phyloP scores from a whole-genome alignment of 2,329 filamentous ascomycete genomes.

The Dothideomycetes sp. region DNA sequence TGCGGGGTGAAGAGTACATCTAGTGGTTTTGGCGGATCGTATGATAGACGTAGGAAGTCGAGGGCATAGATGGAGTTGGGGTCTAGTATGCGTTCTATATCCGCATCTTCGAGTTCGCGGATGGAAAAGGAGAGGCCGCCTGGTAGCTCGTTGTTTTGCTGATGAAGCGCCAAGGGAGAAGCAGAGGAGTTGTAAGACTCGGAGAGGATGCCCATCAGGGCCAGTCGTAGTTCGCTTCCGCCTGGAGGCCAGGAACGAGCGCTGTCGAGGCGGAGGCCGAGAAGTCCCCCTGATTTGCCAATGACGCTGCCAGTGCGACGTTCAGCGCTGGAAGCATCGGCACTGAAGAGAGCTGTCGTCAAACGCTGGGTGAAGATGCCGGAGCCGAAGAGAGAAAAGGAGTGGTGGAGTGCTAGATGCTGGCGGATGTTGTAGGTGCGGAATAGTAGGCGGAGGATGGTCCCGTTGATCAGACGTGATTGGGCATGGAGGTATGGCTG shows the following conservation, averaged over 20 bases:
- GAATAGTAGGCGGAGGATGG: slow-evolving; percentile 69
- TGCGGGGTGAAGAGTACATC: slow-evolving; percentile 60
- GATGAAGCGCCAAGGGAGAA: neutral
- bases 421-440: slow-evolving; percentile 56
- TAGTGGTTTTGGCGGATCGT: slow-evolving; percentile 63
- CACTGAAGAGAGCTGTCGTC: slow-evolving; percentile 73
- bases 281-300: slow-evolving; percentile 56
- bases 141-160: slow-evolving; percentile 22
- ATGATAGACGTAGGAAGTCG: slow-evolving; percentile 85
- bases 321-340: slow-evolving; percentile 51
- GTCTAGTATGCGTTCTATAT: slow-evolving; percentile 75
- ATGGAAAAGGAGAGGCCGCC: slow-evolving; percentile 58
- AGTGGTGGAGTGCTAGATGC: slow-evolving; percentile 64
- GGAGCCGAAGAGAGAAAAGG: slow-evolving; percentile 76
- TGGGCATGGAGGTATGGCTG: slow-evolving; percentile 48
- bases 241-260: slow-evolving; percentile 85
- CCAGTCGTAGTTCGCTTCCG: slow-evolving; percentile 82
- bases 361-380: slow-evolving; percentile 73
- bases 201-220: slow-evolving; percentile 71
- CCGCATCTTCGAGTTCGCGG: slow-evolving; percentile 63
- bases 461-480: slow-evolving; percentile 63
- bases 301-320: slow-evolving; percentile 57
- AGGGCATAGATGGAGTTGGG: slow-evolving; percentile 73
- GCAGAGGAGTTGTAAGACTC: too few species aligned
- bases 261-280: slow-evolving; percentile 74